A percentile compares a stretch with the other conserved stretches of the same genome.
Evolutionary conservation across 441 rosid genomes (phyloP).

Genomic region (Erysimum pusillum): DNA sequence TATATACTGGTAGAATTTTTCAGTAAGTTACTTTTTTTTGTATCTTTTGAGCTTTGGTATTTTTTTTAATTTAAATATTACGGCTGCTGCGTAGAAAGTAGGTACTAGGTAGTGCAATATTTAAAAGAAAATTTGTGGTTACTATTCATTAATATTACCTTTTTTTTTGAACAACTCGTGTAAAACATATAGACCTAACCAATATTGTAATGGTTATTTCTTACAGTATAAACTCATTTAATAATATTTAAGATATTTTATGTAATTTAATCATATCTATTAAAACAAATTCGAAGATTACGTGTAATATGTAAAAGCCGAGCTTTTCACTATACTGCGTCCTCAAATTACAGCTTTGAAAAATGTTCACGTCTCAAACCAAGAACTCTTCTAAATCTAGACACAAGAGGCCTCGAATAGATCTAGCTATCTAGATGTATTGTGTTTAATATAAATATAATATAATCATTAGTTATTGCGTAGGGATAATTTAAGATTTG

Average conservation of each 20-base stretch:
- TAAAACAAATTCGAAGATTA: neutral
- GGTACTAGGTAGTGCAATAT: neutral
- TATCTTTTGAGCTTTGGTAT: neutral
- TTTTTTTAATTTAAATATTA: neutral
- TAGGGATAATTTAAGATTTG: constrained; percentile 27
- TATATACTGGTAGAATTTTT: constrained; percentile 28
- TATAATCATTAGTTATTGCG: constrained; percentile 13
- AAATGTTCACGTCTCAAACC: constrained; percentile 3
- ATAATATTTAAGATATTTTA: neutral
- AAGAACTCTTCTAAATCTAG: neutral
- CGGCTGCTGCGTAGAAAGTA: constrained; percentile 8
- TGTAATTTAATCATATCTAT: neutral
- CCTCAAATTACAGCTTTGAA: neutral
- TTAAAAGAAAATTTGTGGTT: neutral
- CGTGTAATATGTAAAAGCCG: neutral
- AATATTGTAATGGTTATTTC: neutral
- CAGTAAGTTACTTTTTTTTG: neutral
- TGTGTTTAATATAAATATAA: neutral
- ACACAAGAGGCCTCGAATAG: neutral
- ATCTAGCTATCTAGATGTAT: constrained; percentile 6
- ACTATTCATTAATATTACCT: neutral
- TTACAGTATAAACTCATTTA: neutral
- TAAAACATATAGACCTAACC: neutral
- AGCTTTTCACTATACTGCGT: neutral
- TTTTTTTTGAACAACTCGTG: neutral